These are phyloP conservation scores for Emmonsiellopsis sp. DNA, from an alignment of 2,329 filamentous ascomycete species.

Conservation along the genomic window DNA sequence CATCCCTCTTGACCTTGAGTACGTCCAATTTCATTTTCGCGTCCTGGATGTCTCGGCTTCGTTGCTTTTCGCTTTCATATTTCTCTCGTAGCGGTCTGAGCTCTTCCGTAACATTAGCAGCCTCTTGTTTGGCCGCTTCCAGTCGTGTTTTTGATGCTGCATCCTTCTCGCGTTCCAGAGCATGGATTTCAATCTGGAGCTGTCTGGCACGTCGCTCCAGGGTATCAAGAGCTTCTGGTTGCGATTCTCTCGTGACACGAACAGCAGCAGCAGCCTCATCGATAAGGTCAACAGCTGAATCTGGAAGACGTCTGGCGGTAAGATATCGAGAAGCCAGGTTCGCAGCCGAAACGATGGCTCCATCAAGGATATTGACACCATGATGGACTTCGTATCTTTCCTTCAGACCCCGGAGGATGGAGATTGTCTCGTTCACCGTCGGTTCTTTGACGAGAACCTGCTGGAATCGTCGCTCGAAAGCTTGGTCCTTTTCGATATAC, in stretches of 20 bases:
- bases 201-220: conserved; percentile 84
- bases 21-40: conserved; percentile 91
- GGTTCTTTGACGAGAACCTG: conserved; percentile 97
- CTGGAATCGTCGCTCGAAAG: conserved; percentile 97
- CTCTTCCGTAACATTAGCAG: conserved; percentile 90
- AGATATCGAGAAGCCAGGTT: conserved; percentile 88
- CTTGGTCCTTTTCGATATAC: conserved; percentile 97
- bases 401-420: conserved; percentile 95
- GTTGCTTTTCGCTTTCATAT: conserved; percentile 86
- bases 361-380: conserved; percentile 91
- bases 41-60: conserved; percentile 85
- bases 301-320: conserved; percentile 79
- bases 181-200: conserved; percentile 94
- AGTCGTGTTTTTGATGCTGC: conserved; percentile 81
- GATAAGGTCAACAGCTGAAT: conserved; percentile 92
- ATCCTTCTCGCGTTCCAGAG: conserved; percentile 86
- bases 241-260: conserved; percentile 86
- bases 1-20: conserved; percentile 82
- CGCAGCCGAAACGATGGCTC: conserved; percentile 83
- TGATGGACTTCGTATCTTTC: conserved; percentile 98
- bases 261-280: conserved; percentile 97
- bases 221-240: conserved; percentile 90
- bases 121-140: conserved; percentile 74
- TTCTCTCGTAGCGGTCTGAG: conserved; percentile 84
- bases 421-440: conserved; percentile 77